phyloP scores from a whole-genome alignment of 192 early-diverging fungal genomes.

The Ambispora gerdemannii region DNA sequence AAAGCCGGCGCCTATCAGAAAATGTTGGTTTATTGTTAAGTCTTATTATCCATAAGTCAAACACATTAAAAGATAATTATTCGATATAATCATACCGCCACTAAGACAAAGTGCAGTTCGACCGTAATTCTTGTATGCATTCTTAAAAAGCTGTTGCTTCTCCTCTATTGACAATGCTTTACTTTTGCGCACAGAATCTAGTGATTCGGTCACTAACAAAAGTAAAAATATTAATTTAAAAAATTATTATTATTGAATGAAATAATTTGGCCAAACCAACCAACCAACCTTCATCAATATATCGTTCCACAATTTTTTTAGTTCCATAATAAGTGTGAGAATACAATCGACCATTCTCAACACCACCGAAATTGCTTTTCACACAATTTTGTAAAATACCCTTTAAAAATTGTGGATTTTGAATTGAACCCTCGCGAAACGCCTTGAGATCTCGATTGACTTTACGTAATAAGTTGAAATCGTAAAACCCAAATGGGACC shows the following conservation, averaged over 20 bases:
- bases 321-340: conserved; percentile 72
- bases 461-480: conserved; percentile 61
- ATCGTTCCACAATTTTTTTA: conserved; percentile 66
- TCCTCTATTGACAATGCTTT: conserved; percentile 45
- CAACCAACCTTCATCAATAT: conserved; percentile 57
- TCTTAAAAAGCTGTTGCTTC: conserved; percentile 62
- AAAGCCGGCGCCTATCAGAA: no score
- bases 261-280: neutral
- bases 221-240: neutral
- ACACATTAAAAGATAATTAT: no score
- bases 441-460: conserved; percentile 45
- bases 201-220: conserved; percentile 44
- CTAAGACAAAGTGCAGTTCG: conserved; percentile 73
- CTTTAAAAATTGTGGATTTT: conserved; percentile 45
- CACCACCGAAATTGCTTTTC: conserved; percentile 73
- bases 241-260: neutral
- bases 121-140: conserved; percentile 66
- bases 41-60: no score
- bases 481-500: conserved; percentile 58
- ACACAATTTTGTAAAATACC: conserved; percentile 56
- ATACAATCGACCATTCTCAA: conserved; percentile 74
- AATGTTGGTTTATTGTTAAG: no score
- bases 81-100: no score
- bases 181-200: conserved; percentile 38
- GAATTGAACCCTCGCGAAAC: conserved; percentile 31